Evolutionary conservation across 352 stramenopile genomes (phyloP), one percentile per base, ranked within the genome.

Genomic region (Phytophthora sp.): DNA sequence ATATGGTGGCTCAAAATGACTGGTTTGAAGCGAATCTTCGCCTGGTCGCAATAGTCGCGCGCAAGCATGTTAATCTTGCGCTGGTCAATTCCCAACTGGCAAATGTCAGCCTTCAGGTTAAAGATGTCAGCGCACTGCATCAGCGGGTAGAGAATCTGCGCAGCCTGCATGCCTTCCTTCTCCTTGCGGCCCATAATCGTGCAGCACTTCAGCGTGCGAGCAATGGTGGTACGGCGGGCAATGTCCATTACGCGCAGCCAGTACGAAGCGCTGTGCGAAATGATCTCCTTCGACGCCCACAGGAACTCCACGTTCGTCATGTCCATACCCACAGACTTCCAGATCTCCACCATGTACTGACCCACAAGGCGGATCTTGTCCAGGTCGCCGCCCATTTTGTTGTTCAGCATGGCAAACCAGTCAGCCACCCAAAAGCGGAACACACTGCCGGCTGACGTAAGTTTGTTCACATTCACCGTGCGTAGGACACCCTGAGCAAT

Each of bases 381-480:
- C 23, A 99, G 76, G 73, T 99, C 96, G 31, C 97, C 97, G 53
- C 95, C 96, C 96, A 99, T 99, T 81, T 99, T 99, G 79, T 98
- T 98, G 79, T 99, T 99, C 69, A 99, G 94, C 69, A 99, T 95
- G 15, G 97, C 98, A 76, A 99, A 99, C 98, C 98, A 99, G 76
- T 99, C 98, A n/a, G 98, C 98, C 26, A 99, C 97, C 98, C 98
- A 99, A 78, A 99, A 99, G 71, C 98, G 96, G 76, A 99, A 99
- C 8, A 98, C 96, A 23, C 94, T 94, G 26, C 97, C 98, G 5
- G 89, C 73, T 12, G 78, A 87, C 31, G 96, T 99, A n/a, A 95
- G 81, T 38, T 89, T 89, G 76, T 94, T 94, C 61, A 99, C 97
- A 78, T 99, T 99, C 80, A 99, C 96, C 6, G 97, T 98, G 42